Evolutionary conservation across 2,329 filamentous ascomycete genomes (phyloP), one percentile per base, ranked within the genome.

Genomic region (Arthrobotrys entomopaga): DNA sequence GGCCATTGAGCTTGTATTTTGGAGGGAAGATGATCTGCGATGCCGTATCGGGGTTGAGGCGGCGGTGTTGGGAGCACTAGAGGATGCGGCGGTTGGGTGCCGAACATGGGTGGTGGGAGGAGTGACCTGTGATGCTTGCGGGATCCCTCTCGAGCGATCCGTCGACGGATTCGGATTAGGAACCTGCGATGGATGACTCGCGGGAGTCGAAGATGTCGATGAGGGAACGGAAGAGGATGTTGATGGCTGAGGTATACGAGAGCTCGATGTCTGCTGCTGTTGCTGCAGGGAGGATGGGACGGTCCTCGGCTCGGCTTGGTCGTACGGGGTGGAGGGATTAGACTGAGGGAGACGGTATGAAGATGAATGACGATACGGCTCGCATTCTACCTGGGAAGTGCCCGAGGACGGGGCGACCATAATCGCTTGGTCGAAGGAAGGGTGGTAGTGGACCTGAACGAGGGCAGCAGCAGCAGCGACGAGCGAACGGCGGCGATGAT

Each of bases 1-100:
- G 81, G 22, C 76, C 76, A 64, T 78, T 70, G 53, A 69, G 65
- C 19, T 65, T 57, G 52, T 75, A 72, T 57, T 76, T 75, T 73
- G 67, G 38, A 69, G 56, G 19, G 72, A 76, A 3, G 76, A 76
- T 58, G 69, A 76, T 71, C 75, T 65, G 49, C 73, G 72, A 40
- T 66, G 76, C 49, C 75, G 76, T 58, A 77, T 65, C 57, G 76
- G 70, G 43, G 75, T 72, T n/a, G 77, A 76, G 22, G 75, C 72
- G 34, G 75, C 72, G 42, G 76, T 77, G 22, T 65, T 59, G 60
- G 75, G 71, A 16, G 65, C 50, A 58, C 65, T 67, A 46, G 58
- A 54, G 24, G 77, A 70, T 26, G 54, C 57, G 49, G 73, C 65
- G 40, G 77, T 69, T 34, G 63, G 29, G 46, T 66, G 53, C 64